Evolutionary conservation across 225 moss, liverwort and hornwort species (phyloP).

Genomic region (Sphagnum contortum): DNA sequence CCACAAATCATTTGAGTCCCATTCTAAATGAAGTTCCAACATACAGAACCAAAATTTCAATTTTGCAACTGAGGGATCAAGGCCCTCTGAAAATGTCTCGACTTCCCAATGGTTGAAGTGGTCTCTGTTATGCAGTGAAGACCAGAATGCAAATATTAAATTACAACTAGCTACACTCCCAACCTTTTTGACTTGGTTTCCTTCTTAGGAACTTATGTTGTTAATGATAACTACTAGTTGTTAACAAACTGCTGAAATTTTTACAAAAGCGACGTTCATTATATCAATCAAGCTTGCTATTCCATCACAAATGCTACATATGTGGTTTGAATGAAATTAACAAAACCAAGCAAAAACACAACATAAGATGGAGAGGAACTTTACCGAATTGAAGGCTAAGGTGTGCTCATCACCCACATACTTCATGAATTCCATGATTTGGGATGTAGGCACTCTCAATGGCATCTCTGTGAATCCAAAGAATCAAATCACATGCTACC

Average conservation of each 20-base stretch:
- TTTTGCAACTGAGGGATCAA: slow-evolving; percentile 7
- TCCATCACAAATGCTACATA: too few species aligned
- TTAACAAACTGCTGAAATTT: not conserved
- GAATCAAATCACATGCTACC: not conserved
- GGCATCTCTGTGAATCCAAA: slow-evolving; percentile 42
- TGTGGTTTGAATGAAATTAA: too few species aligned
- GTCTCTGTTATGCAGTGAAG: slow-evolving; percentile 16
- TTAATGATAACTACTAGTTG: not conserved
- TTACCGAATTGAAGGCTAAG: slow-evolving; percentile 58
- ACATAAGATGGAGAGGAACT: not conserved
- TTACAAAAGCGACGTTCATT: not conserved
- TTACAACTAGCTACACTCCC: not conserved
- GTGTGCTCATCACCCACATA: slow-evolving; percentile 63
- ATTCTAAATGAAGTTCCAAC: too few species aligned
- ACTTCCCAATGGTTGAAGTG: slow-evolving; percentile 29
- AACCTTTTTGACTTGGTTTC: too few species aligned
- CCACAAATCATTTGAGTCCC: too few species aligned
- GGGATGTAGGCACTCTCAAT: slow-evolving; percentile 33
- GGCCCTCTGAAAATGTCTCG: slow-evolving; percentile 35
- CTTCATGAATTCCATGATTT: slow-evolving; percentile 63
- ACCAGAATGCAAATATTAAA: not conserved
- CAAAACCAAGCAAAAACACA: not conserved
- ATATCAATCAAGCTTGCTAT: too few species aligned
- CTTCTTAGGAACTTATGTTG: not conserved
- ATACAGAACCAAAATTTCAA: too few species aligned